A percentile compares a stretch with the other conserved stretches of the same genome.
Conservation (phyloP, 202 grass and related monocot genomes). For the Schoenoplectus tabernaemontani region DNA sequence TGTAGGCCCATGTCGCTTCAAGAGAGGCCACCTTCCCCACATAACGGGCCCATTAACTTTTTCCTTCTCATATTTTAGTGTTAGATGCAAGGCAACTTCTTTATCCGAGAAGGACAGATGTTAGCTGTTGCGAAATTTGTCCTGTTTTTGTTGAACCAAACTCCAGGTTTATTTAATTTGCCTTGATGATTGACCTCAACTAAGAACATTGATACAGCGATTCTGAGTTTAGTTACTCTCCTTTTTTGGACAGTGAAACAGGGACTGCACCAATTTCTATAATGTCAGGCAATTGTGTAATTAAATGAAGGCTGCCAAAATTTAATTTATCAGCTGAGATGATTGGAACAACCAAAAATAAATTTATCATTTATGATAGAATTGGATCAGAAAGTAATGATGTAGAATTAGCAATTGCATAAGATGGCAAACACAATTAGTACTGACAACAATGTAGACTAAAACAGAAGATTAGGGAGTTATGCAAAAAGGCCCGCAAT, state of each 20-base stretch:
- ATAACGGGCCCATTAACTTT: conserved; percentile 15
- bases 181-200: background rate
- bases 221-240: background rate
- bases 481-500: background rate
- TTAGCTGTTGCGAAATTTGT: conserved; percentile 21
- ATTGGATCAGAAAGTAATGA: background rate
- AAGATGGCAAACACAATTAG: too few relatives aligned
- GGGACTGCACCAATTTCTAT: background rate
- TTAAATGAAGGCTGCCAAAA: background rate
- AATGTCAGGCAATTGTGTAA: background rate
- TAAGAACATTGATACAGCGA: background rate
- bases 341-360: background rate
- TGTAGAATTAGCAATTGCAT: too few relatives aligned
- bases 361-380: background rate
- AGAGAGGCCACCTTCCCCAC: conserved; percentile 12
- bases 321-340: background rate
- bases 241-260: background rate
- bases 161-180: background rate
- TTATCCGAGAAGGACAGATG: conserved; percentile 25
- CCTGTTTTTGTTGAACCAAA: conserved; percentile 11
- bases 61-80: background rate
- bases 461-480: too few relatives aligned
- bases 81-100: background rate
- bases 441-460: too few relatives aligned
- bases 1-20: conserved; percentile 15